These are phyloP conservation scores for Paecilomyces variotii DNA, from an alignment of 2,329 filamentous ascomycete genomes.

Conservation along the genomic window DNA sequence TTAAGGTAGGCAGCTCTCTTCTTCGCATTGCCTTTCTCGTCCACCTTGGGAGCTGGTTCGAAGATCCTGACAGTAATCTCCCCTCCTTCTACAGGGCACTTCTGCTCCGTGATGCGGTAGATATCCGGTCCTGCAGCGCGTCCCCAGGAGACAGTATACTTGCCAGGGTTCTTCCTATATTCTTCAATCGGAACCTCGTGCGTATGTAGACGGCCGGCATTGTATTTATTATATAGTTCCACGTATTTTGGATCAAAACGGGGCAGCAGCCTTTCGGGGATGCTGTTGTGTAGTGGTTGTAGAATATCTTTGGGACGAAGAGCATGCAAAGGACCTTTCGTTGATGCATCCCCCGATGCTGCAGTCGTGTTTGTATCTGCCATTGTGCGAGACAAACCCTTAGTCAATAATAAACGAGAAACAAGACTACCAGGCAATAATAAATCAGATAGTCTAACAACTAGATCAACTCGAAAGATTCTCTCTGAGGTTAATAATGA, in stretches of 20 bases:
- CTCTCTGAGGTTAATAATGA: too few species aligned
- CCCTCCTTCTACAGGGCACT: constrained; percentile 30
- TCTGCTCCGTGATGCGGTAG: constrained; percentile 32
- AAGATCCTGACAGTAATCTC: constrained; percentile 36
- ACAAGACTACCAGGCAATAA: neutral
- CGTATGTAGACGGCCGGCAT: constrained; percentile 33
- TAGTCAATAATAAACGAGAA: neutral
- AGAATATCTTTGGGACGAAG: neutral
- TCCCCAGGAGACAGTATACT: constrained; percentile 32
- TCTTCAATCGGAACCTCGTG: constrained; percentile 35
- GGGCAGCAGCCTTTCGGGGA: constrained; percentile 27
- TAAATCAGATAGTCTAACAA: neutral
- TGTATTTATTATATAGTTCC: constrained; percentile 36
- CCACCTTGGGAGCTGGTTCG: constrained; percentile 21
- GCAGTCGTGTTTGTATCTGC: neutral
- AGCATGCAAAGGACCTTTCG: neutral
- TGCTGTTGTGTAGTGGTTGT: constrained; percentile 36
- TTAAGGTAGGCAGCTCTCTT: constrained; percentile 35
- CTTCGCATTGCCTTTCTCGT: constrained; percentile 16
- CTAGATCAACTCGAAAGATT: neutral
- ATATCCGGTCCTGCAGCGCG: constrained; percentile 28
- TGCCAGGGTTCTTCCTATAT: constrained; percentile 31
- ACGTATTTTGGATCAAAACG: constrained; percentile 35
- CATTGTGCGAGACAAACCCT: neutral
- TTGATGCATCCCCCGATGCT: neutral